Evolutionary conservation across 2,329 filamentous ascomycete species (phyloP).

Genomic region (Colletotrichum chrysophilum): DNA sequence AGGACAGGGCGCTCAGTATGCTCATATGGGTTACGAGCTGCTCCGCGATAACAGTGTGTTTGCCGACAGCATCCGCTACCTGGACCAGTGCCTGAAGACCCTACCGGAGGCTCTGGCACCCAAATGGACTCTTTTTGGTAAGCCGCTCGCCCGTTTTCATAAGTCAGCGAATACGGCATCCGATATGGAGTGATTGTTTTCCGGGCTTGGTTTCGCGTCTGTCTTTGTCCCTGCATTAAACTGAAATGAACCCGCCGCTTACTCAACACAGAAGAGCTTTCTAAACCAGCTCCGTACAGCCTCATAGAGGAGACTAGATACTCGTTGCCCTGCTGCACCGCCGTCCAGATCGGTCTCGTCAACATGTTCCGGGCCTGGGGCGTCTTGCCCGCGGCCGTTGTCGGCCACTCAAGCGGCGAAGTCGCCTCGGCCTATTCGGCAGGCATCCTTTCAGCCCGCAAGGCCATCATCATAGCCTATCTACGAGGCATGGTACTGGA

Average conservation of each 20-base stretch:
- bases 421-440: conserved; percentile 48
- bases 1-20: conserved; percentile 50
- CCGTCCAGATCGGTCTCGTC: conserved; percentile 43
- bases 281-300: background rate
- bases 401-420: conserved; percentile 50
- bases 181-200: background rate
- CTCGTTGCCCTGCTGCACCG: conserved; percentile 32
- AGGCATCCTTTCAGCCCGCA: conserved; percentile 34
- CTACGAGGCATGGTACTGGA: conserved; percentile 20
- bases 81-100: background rate
- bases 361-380: conserved; percentile 36
- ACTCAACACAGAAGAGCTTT: background rate
- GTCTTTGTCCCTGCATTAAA: background rate
- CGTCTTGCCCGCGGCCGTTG: conserved; percentile 35
- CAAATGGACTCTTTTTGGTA: background rate
- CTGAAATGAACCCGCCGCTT: background rate
- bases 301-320: background rate
- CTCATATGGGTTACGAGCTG: conserved; percentile 41
- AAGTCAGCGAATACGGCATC: background rate
- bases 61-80: conserved; percentile 1
- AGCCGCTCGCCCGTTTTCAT: background rate
- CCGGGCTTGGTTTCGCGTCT: background rate
- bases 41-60: conserved; percentile 8
- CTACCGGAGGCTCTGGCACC: background rate
- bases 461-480: conserved; percentile 40